A percentile compares a stretch with the other conserved stretches of the same genome.
phyloP scores from a whole-genome alignment of 1,284 basidiomycete species.

The Amylostereum areolatum region DNA sequence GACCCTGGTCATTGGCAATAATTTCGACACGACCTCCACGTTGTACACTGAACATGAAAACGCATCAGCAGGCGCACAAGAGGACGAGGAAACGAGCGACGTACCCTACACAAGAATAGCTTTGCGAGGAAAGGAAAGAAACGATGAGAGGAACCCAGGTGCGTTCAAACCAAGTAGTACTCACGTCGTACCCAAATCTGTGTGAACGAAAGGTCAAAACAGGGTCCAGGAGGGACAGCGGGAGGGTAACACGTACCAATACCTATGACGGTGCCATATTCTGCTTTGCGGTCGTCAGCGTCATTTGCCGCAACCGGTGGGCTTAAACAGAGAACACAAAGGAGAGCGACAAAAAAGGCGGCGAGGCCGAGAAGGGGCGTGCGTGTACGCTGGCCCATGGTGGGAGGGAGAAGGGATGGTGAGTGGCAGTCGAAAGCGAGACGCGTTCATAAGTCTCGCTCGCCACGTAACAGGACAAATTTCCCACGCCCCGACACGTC shows the following conservation, averaged over 20 bases:
- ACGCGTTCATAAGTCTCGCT: too few relatives aligned
- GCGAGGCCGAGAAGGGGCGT: conserved; percentile 52
- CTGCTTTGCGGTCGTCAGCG: conserved; percentile 37
- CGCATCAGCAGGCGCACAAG: background rate
- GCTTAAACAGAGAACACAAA: conserved; percentile 60
- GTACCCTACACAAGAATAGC: conserved; percentile 75
- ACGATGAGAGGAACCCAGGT: conserved; percentile 3
- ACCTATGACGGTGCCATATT: conserved; percentile 93
- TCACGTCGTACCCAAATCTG: conserved; percentile 80
- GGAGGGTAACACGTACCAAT: conserved; percentile 56
- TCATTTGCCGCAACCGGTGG: conserved; percentile 54
- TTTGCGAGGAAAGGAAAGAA: conserved; percentile 20
- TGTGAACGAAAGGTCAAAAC: conserved; percentile 5
- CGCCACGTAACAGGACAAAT: too few relatives aligned
- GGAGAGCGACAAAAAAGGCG: conserved; percentile 56
- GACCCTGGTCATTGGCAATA: conserved; percentile 96
- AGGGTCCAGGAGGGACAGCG: too few relatives aligned
- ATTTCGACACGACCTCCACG: conserved; percentile 92
- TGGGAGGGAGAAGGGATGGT: conserved; percentile 4
- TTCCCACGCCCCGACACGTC: too few relatives aligned
- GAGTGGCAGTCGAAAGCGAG: background rate
- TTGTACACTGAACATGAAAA: conserved; percentile 63
- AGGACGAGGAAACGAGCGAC: conserved; percentile 15
- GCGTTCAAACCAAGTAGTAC: conserved; percentile 13
- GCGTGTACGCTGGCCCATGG: conserved; percentile 38